Conservation (phyloP, 768 basidiomycete genomes). For the Imleria badia region DNA sequence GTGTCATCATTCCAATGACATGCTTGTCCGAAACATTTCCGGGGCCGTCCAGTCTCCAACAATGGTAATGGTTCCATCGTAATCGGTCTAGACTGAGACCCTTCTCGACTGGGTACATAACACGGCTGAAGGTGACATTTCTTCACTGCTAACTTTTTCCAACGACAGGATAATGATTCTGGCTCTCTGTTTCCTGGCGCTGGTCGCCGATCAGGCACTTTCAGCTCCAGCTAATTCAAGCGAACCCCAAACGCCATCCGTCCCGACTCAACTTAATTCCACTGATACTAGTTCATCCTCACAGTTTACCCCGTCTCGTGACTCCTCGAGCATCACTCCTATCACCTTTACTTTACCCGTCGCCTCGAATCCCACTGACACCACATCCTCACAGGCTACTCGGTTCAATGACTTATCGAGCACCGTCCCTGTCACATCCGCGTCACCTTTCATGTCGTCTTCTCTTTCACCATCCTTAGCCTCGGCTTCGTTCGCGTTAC, state of each 20-base stretch:
- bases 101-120: too few relatives aligned
- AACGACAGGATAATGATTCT: constrained; percentile 7
- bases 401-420: not conserved
- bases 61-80: not conserved
- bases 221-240: constrained; percentile 14
- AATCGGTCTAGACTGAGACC: constrained; percentile 1
- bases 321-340: not conserved
- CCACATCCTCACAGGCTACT: not conserved
- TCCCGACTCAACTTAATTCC: not conserved
- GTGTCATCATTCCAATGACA: not conserved
- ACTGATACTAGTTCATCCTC: not conserved
- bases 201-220: constrained; percentile 8
- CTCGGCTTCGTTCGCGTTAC: not conserved
- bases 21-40: not conserved
- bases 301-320: not conserved
- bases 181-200: constrained; percentile 13
- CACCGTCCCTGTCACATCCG: not conserved
- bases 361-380: not conserved
- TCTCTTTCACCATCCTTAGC: not conserved
- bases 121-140: not conserved
- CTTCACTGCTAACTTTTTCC: not conserved
- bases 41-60: constrained; percentile 6
- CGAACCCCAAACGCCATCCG: not conserved
- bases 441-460: not conserved
- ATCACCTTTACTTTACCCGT: not conserved